Evolutionary conservation across 495 filamentous ascomycete genomes (phyloP).

Genomic region (Penicillium egyptiacum): DNA sequence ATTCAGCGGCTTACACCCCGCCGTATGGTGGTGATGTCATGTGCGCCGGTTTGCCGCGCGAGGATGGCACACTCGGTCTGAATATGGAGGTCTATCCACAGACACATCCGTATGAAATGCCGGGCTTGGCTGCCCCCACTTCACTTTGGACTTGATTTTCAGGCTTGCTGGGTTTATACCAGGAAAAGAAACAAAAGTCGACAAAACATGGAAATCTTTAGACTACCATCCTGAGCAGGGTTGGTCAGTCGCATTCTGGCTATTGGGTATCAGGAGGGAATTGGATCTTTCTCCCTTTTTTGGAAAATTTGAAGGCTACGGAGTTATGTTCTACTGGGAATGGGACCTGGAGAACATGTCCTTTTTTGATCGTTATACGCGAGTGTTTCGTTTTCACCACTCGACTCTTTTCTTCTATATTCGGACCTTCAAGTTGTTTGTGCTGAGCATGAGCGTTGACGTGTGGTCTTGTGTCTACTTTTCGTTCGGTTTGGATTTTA

Average conservation of each 20-base stretch:
- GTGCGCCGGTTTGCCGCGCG: constrained; percentile 30
- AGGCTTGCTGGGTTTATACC: constrained; percentile 2
- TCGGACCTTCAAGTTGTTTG: constrained; percentile 9
- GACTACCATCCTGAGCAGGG: not conserved
- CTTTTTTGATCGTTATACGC: constrained; percentile 11
- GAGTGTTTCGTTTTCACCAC: constrained; percentile 2
- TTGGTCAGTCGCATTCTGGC: not conserved
- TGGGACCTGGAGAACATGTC: not conserved
- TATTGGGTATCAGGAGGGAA: constrained; percentile 6
- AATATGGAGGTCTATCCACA: constrained; percentile 40
- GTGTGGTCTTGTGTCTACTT: constrained; percentile 4
- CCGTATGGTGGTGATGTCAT: constrained; percentile 34
- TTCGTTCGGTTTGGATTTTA: not conserved
- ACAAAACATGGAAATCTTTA: constrained; percentile 1
- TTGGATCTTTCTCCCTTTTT: not conserved
- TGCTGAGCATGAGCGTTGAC: constrained; percentile 27
- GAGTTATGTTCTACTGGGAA: not conserved
- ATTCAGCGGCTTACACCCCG: constrained; percentile 36
- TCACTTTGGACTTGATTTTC: constrained; percentile 35
- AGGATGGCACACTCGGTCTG: constrained; percentile 30
- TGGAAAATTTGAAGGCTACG: not conserved
- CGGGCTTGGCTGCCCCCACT: constrained; percentile 31
- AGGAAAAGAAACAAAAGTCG: constrained; percentile 2
- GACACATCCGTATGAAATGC: constrained; percentile 31
- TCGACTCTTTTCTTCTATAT: constrained; percentile 6